Percentiles rank a stretch among this genome's conserved stretches.
These are phyloP conservation scores for Peterozyma toletana DNA, from an alignment of 805 yeast genomes.

Conservation along the genomic window DNA sequence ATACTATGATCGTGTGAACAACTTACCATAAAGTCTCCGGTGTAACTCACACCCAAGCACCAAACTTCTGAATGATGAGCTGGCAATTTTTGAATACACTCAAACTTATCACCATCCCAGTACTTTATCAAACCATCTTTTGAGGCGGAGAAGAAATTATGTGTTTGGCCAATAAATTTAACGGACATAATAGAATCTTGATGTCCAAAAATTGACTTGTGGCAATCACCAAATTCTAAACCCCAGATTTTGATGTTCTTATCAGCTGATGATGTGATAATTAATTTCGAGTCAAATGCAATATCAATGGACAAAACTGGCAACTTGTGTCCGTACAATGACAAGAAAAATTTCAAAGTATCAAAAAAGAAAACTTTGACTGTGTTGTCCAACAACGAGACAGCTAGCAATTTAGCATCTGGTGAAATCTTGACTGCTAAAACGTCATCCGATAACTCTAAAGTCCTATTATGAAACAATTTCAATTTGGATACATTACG, in stretches of 20 bases:
- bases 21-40: constrained; percentile 67
- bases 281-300: constrained; percentile 77
- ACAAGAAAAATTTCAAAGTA: constrained; percentile 77
- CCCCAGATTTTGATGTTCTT: constrained; percentile 99
- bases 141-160: constrained; percentile 82
- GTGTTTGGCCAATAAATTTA: constrained; percentile 74
- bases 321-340: constrained; percentile 91
- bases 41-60: constrained; percentile 73
- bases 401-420: constrained; percentile 69
- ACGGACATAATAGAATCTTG: constrained; percentile 93
- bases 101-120: constrained; percentile 99
- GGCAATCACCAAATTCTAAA: constrained; percentile 97
- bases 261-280: constrained; percentile 93
- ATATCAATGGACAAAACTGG: constrained; percentile 93
- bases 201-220: constrained; percentile 92
- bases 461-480: constrained; percentile 67
- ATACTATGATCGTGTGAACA: constrained; percentile 92
- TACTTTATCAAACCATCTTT: constrained; percentile 87
- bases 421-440: constrained; percentile 75
- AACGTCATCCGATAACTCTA: constrained; percentile 84
- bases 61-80: constrained; percentile 94
- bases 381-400: constrained; percentile 86
- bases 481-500: constrained; percentile 45
- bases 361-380: constrained; percentile 90
- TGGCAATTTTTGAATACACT: constrained; percentile 77